Conservation (phyloP, 495 filamentous ascomycete genomes). For the Hypoxylon fuscum region DNA sequence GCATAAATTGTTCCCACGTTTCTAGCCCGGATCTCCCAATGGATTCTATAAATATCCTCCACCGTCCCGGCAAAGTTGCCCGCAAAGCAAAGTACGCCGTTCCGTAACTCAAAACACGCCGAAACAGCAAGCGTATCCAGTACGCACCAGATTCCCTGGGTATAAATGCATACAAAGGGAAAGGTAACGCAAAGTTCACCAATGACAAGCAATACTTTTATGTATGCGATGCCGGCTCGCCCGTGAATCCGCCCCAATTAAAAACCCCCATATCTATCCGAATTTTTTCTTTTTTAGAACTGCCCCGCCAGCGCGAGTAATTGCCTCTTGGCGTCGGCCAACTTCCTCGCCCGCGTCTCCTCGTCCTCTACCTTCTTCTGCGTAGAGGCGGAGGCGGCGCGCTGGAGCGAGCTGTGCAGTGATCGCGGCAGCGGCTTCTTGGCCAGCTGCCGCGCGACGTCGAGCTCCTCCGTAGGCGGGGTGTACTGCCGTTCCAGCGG, state of each 20-base stretch:
- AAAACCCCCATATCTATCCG: background rate
- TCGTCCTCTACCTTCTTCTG: constrained; percentile 30
- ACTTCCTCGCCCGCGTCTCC: constrained; percentile 42
- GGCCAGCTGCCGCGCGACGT: constrained; percentile 52
- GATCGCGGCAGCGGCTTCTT: constrained; percentile 48
- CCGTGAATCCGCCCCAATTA: background rate
- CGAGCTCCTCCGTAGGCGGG: constrained; percentile 46
- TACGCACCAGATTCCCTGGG: constrained; percentile 37
- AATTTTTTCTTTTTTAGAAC: constrained; percentile 10
- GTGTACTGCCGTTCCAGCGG: constrained; percentile 45
- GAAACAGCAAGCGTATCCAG: constrained; percentile 39
- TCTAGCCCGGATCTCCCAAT: constrained; percentile 15
- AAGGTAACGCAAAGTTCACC: background rate
- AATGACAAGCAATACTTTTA: constrained; percentile 1
- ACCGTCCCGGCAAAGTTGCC: constrained; percentile 4
- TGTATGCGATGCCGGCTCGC: background rate
- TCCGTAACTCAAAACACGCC: constrained; percentile 27
- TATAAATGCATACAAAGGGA: constrained; percentile 35
- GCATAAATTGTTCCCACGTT: constrained; percentile 9
- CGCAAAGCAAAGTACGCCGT: constrained; percentile 27
- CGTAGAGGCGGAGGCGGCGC: constrained; percentile 30
- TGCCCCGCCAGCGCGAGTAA: constrained; percentile 42
- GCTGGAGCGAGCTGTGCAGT: constrained; percentile 51
- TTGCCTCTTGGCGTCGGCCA: constrained; percentile 51
- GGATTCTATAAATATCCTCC: constrained; percentile 16